These are phyloP conservation scores for Magnaporthiopsis rhizophila DNA, from an alignment of 2,329 filamentous ascomycete genomes.

Conservation along the genomic window DNA sequence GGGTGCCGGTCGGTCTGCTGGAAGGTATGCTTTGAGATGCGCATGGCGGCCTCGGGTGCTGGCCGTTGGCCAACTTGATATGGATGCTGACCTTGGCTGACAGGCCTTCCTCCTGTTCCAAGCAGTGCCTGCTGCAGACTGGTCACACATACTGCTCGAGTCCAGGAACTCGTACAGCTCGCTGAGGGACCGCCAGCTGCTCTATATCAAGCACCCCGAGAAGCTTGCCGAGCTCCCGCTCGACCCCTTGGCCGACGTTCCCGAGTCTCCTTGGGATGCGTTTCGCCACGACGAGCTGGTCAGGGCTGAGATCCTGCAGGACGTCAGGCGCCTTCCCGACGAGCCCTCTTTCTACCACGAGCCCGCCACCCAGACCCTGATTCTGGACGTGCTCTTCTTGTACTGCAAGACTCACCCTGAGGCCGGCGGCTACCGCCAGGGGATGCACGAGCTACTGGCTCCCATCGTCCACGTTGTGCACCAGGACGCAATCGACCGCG, in stretches of 20 bases:
- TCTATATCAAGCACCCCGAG: conserved; percentile 77
- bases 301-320: conserved; percentile 83
- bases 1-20: conserved; percentile 84
- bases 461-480: conserved; percentile 81
- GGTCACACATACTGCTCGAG: conserved; percentile 59
- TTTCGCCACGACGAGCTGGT: conserved; percentile 32
- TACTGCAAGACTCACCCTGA: conserved; percentile 89
- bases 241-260: conserved; percentile 82
- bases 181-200: conserved; percentile 65
- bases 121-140: conserved; percentile 54
- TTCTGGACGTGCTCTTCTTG: conserved; percentile 85
- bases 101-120: conserved; percentile 77
- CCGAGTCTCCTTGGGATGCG: conserved; percentile 14
- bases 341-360: conserved; percentile 77
- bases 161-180: conserved; percentile 68
- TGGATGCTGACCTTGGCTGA: not conserved
- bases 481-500: conserved; percentile 63
- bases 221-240: conserved; percentile 60
- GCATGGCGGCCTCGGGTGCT: not conserved
- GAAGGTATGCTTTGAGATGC: conserved; percentile 52
- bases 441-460: conserved; percentile 94
- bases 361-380: conserved; percentile 65
- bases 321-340: conserved; percentile 89
- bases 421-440: conserved; percentile 86
- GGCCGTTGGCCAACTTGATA: not conserved